phyloP scores from a whole-genome alignment of 306 rosid genomes.

The Vigna trinervia region DNA sequence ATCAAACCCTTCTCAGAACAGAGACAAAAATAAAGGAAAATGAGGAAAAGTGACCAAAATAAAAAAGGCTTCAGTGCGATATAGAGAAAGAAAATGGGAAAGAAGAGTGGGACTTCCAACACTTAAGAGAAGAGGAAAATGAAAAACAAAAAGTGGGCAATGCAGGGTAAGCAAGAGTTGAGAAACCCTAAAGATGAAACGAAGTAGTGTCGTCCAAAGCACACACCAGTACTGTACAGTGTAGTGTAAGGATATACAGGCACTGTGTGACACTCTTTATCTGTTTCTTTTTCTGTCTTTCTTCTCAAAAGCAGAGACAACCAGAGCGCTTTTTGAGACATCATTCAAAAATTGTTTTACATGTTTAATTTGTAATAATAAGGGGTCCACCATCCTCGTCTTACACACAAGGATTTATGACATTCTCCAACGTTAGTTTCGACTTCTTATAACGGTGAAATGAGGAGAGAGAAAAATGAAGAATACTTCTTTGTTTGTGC shows the following conservation, averaged over 20 bases:
- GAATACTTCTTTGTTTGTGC: neutral
- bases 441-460: neutral
- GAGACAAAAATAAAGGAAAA: neutral
- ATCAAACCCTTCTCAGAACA: slow-evolving; percentile 39
- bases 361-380: neutral
- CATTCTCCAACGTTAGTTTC: neutral
- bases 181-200: slow-evolving; percentile 29
- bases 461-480: neutral
- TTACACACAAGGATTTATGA: neutral
- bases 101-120: neutral
- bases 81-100: neutral
- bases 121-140: neutral
- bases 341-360: neutral
- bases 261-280: neutral
- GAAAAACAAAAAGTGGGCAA: neutral
- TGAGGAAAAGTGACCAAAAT: neutral
- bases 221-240: neutral
- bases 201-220: slow-evolving; percentile 9
- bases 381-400: slow-evolving; percentile 33
- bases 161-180: neutral
- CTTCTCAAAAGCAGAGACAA: slow-evolving; percentile 33
- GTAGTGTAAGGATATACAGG: slow-evolving; percentile 7
- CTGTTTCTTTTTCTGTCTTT: slow-evolving; percentile 9
- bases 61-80: neutral
- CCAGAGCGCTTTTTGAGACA: neutral